These are phyloP conservation scores for Globisporangium sylvaticum DNA, from an alignment of 352 stramenopile genomes.

Conservation along the genomic window DNA sequence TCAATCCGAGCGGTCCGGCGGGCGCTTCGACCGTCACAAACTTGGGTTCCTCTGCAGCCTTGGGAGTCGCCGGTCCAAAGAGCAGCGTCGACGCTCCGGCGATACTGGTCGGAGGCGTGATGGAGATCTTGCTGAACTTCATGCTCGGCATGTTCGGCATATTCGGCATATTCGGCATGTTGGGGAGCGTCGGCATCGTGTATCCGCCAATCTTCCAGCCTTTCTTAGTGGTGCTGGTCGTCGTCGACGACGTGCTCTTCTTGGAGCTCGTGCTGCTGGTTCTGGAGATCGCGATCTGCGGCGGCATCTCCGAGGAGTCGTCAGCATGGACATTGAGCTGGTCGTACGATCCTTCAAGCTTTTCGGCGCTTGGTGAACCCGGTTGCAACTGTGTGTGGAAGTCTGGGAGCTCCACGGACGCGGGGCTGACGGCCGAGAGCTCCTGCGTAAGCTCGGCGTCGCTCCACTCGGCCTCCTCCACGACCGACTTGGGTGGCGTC, in stretches of 20 bases:
- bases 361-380: neutral
- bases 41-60: slow-evolving; percentile 8
- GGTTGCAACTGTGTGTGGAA: neutral
- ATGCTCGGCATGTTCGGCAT: slow-evolving; percentile 10
- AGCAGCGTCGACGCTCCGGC: slow-evolving; percentile 12
- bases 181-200: slow-evolving; percentile 8
- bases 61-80: slow-evolving; percentile 15
- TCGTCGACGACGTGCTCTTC: neutral
- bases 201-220: slow-evolving; percentile 15
- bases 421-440: slow-evolving; percentile 11
- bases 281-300: neutral
- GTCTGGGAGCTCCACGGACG: slow-evolving; percentile 12
- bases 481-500: neutral
- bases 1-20: slow-evolving; percentile 50
- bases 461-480: neutral
- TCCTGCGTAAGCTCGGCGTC: slow-evolving; percentile 1
- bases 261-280: neutral
- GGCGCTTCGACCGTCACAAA: slow-evolving; percentile 45
- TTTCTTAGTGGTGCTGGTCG: slow-evolving; percentile 3
- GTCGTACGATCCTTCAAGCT: slow-evolving; percentile 5
- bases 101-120: neutral
- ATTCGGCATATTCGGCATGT: neutral
- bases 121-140: slow-evolving; percentile 8
- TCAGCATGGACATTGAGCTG: neutral
- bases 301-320: neutral